Evolutionary conservation across 306 rosid species (phyloP), one percentile per base, ranked within the genome.

Genomic region (Sophora flavescens): DNA sequence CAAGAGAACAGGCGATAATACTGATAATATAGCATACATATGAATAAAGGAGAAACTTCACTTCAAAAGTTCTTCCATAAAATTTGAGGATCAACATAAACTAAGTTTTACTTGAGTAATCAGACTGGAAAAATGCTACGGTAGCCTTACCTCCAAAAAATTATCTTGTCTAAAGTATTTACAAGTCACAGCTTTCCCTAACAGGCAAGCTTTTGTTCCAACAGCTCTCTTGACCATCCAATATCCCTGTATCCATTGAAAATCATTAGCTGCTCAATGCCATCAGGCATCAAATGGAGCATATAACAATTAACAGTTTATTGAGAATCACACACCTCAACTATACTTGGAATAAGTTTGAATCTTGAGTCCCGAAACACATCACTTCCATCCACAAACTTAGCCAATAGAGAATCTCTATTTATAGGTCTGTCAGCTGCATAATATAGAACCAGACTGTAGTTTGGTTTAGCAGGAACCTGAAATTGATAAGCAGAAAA

Each of bases 141-240:
- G 70, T 9, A 72, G 51, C 54, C 72, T 82, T 87, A 95, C 97
- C 93, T 95, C 99, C 70, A 95, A 84, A 87, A 92, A 95, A 51
- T 95, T 95, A 63, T 92, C 97, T 74, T 79, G 97, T 81, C 92
- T 86, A 56, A 87, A 86, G 83, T 88, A 92, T 83, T 88, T 95
- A 90, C 99, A 95, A 22, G 92, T 90, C 41, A 95, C 87, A 42
- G 99, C 97, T 89, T 95, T 95, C 53, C 97, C 99, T 81, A 95
- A 78, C 61, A 95, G 82, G 90, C 99, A 95, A 78, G 97, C 99
- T 88, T 92, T 95, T 74, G 97, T 90, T 83, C 99, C 99, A 35
- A 95, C 99, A 50, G 99, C 99, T 70, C 99, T 91, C 88, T 92
- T 95, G 85, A 95, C 99, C 97, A 95, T 90, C 99, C 97, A 95